phyloP scores from a whole-genome alignment of 768 basidiomycete genomes.

The Coprinopsis marcescibilis region DNA sequence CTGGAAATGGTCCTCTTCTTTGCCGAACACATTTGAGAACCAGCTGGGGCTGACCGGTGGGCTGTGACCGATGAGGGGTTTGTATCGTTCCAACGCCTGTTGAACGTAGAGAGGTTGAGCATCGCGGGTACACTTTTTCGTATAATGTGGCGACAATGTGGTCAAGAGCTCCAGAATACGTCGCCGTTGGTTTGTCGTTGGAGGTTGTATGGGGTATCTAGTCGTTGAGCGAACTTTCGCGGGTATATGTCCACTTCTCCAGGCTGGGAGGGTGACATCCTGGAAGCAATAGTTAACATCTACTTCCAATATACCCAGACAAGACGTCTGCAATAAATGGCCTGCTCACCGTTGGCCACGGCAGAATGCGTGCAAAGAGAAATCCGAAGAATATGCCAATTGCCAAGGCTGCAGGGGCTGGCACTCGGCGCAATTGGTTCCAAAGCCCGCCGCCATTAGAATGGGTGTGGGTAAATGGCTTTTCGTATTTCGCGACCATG shows the following conservation, averaged over 20 bases:
- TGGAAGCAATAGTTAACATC: neutral
- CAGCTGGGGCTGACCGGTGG: slow-evolving; percentile 54
- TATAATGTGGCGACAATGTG: slow-evolving; percentile 86
- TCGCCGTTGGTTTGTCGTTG: slow-evolving; percentile 76
- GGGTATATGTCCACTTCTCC: slow-evolving; percentile 51
- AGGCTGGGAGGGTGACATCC: slow-evolving; percentile 36
- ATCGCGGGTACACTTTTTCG: slow-evolving; percentile 82
- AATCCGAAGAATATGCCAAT: slow-evolving; percentile 61
- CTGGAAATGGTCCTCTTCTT: slow-evolving; percentile 35
- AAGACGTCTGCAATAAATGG: no score
- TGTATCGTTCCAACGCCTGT: slow-evolving; percentile 84
- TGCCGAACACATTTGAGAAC: slow-evolving; percentile 40
- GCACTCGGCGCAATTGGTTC: slow-evolving; percentile 37
- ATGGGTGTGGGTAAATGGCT: neutral
- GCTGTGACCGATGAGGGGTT: slow-evolving; percentile 74
- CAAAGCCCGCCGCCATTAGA: slow-evolving; percentile 7
- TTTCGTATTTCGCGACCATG: slow-evolving; percentile 2
- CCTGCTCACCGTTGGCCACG: slow-evolving; percentile 38
- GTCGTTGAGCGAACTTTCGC: slow-evolving; percentile 46
- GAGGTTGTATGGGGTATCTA: slow-evolving; percentile 63
- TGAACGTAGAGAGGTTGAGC: slow-evolving; percentile 80
- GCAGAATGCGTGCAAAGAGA: slow-evolving; percentile 45
- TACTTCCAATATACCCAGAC: no score
- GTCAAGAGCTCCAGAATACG: slow-evolving; percentile 85
- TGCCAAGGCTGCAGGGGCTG: slow-evolving; percentile 50